phyloP scores from a whole-genome alignment of 2,329 filamentous ascomycete genomes.

The Trichoderma sp. region DNA sequence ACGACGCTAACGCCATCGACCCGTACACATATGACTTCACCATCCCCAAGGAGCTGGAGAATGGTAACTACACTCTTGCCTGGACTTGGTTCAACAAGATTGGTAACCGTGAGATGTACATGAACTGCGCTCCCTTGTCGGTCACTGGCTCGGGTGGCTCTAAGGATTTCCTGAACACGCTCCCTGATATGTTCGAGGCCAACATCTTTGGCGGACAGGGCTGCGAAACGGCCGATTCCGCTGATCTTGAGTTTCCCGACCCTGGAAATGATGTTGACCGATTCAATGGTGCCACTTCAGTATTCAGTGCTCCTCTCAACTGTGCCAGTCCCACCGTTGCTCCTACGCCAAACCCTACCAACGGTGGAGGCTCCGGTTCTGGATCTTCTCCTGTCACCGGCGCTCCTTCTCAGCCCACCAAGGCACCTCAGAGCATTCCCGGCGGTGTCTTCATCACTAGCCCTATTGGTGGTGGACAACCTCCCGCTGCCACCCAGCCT shows the following conservation, averaged over 20 bases:
- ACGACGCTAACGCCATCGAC: constrained; percentile 42
- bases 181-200: constrained; percentile 71
- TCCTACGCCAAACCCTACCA: not conserved
- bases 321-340: constrained; percentile 24
- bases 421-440: constrained; percentile 23
- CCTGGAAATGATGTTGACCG: constrained; percentile 57
- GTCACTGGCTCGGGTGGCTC: constrained; percentile 56
- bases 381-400: not conserved
- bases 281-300: constrained; percentile 40
- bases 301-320: constrained; percentile 29
- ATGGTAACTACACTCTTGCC: constrained; percentile 76
- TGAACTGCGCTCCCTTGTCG: constrained; percentile 83
- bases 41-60: constrained; percentile 68
- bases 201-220: constrained; percentile 56
- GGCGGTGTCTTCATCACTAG: constrained; percentile 44
- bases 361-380: not conserved
- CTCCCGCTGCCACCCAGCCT: constrained; percentile 23
- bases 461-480: constrained; percentile 19
- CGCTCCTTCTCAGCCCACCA: not conserved
- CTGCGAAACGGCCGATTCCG: constrained; percentile 43
- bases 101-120: constrained; percentile 95
- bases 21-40: constrained; percentile 65
- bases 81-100: constrained; percentile 96
- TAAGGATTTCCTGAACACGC: constrained; percentile 53
- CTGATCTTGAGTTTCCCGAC: constrained; percentile 59